phyloP scores from a whole-genome alignment of 2,329 filamentous ascomycete species.

The Xylaria polymorpha region DNA sequence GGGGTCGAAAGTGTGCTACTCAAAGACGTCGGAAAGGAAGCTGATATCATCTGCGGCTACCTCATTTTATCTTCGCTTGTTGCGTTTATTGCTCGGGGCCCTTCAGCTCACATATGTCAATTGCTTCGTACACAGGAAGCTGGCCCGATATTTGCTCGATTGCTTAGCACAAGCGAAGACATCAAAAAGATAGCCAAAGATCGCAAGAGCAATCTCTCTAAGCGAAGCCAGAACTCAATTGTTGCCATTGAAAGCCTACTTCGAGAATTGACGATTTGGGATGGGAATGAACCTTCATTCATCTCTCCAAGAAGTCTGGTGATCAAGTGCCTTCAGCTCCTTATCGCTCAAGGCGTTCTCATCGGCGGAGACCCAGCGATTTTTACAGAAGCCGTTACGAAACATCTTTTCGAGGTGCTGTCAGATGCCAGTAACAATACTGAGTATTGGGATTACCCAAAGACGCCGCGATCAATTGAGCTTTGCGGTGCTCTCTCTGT shows the following conservation, averaged over 20 bases:
- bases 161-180: conserved; percentile 66
- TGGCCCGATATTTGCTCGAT: conserved; percentile 63
- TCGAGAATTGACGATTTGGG: conserved; percentile 69
- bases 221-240: conserved; percentile 68
- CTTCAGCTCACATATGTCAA: conserved; percentile 68
- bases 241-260: conserved; percentile 65
- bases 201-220: conserved; percentile 75
- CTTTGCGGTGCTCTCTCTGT: conserved; percentile 60
- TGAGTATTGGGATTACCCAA: conserved; percentile 53
- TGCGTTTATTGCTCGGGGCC: conserved; percentile 70
- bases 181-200: conserved; percentile 72
- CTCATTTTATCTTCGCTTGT: conserved; percentile 72
- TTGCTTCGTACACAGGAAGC: conserved; percentile 67
- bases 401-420: conserved; percentile 61
- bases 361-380: conserved; percentile 61
- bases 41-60: conserved; percentile 72
- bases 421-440: conserved; percentile 50
- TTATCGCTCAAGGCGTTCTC: conserved; percentile 64
- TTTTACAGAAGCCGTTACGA: conserved; percentile 60
- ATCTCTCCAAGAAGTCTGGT: conserved; percentile 73
- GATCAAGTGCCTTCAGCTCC: conserved; percentile 70
- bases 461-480: conserved; percentile 50
- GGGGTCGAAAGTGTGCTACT: conserved; percentile 77
- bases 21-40: conserved; percentile 67
- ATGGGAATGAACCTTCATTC: conserved; percentile 58